Evolutionary conservation across 2,329 filamentous ascomycete species (phyloP).

Genomic region (Thielaviopsis populi): DNA sequence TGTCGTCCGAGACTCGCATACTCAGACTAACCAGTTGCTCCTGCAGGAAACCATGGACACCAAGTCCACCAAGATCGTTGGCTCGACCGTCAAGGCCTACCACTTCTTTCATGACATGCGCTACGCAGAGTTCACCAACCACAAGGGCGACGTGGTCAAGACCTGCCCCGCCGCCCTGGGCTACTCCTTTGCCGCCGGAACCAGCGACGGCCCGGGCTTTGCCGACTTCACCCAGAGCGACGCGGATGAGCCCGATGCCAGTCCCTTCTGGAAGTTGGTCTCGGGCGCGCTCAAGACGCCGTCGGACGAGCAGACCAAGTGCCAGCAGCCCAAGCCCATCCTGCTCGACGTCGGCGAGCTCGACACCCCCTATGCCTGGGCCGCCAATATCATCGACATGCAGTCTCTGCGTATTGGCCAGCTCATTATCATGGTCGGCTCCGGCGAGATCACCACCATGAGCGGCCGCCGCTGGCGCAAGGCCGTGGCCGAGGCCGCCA

Average conservation of each 20-base stretch:
- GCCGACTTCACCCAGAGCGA: conserved; percentile 85
- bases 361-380: conserved; percentile 63
- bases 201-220: conserved; percentile 71
- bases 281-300: conserved; percentile 56
- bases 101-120: conserved; percentile 71
- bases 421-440: conserved; percentile 68
- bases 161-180: conserved; percentile 79
- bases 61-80: conserved; percentile 37
- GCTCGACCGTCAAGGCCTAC: conserved; percentile 56
- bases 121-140: conserved; percentile 54
- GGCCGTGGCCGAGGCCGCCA: conserved; percentile 43
- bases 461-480: conserved; percentile 71
- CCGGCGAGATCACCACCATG: conserved; percentile 86
- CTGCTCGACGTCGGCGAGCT: conserved; percentile 75
- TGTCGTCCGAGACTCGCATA: neutral
- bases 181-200: conserved; percentile 81
- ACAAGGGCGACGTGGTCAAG: conserved; percentile 52
- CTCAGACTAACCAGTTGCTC: neutral
- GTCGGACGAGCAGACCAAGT: conserved; percentile 50
- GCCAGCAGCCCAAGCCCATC: conserved; percentile 70
- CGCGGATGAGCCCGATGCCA: conserved; percentile 50
- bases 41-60: conserved; percentile 36
- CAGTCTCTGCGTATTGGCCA: conserved; percentile 73
- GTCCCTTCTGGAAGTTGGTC: conserved; percentile 65
- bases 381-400: conserved; percentile 76